phyloP scores from a whole-genome alignment of 129 eudicot species.

The Tagetes patula region DNA sequence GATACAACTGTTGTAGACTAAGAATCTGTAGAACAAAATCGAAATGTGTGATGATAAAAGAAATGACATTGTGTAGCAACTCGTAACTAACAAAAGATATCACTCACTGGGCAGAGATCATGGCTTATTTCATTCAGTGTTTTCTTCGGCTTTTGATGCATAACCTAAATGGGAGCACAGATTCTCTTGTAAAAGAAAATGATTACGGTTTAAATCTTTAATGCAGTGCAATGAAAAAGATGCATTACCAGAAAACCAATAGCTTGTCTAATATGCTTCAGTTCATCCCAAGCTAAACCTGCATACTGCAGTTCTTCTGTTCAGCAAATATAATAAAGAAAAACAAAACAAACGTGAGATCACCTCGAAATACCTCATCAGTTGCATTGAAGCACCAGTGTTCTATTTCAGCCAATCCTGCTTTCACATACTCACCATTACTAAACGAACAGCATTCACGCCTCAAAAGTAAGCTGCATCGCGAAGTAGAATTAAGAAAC shows the following conservation, averaged over 20 bases:
- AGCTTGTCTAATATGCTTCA: slow-evolving; percentile 94
- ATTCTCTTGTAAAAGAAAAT: slow-evolving; percentile 15
- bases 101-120: slow-evolving; percentile 88
- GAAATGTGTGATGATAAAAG: slow-evolving; percentile 17
- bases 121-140: slow-evolving; percentile 79
- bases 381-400: slow-evolving; percentile 83
- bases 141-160: slow-evolving; percentile 95
- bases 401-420: slow-evolving; percentile 89
- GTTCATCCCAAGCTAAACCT: slow-evolving; percentile 95
- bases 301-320: slow-evolving; percentile 71
- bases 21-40: slow-evolving; percentile 53
- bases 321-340: slow-evolving; percentile 15
- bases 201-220: background rate
- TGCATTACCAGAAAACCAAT: slow-evolving; percentile 78
- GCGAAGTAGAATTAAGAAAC: slow-evolving; percentile 12
- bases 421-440: slow-evolving; percentile 96
- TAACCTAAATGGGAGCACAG: slow-evolving; percentile 49
- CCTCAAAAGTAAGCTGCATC: slow-evolving; percentile 83
- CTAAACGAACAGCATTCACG: slow-evolving; percentile 97
- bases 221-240: slow-evolving; percentile 1
- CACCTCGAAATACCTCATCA: slow-evolving; percentile 58
- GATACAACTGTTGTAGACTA: slow-evolving; percentile 85
- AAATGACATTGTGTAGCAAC: background rate
- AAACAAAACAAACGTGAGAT: slow-evolving; percentile 3
- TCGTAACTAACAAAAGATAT: background rate